phyloP scores from a whole-genome alignment of 192 early-diverging fungal species.

The Podila epicladia region DNA sequence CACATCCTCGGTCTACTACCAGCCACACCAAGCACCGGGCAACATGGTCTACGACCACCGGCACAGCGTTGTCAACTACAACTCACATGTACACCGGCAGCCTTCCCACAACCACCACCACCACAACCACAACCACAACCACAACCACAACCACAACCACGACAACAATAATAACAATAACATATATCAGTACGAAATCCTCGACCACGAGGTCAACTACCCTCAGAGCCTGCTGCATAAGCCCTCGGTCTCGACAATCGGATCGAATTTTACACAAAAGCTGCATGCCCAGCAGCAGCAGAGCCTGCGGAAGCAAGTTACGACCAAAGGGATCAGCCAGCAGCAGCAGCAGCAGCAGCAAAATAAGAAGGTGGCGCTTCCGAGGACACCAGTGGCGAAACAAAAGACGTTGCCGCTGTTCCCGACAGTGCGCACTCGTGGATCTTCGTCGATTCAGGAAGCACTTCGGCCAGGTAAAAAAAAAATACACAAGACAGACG shows the following conservation, averaged over 20 bases:
- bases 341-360: slow-evolving; percentile 8
- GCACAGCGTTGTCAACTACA: neutral
- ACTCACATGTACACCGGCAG: neutral
- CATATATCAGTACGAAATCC: neutral
- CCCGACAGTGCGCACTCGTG: slow-evolving; percentile 36
- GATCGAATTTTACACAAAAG: neutral
- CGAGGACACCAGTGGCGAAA: slow-evolving; percentile 1
- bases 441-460: slow-evolving; percentile 13
- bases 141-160: neutral
- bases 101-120: neutral
- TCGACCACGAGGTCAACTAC: neutral
- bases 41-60: too few species aligned
- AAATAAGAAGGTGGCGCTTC: neutral
- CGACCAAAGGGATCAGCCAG: neutral
- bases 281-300: neutral
- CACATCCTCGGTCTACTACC: neutral
- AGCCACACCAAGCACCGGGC: neutral
- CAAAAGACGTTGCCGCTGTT: slow-evolving; percentile 27
- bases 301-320: neutral
- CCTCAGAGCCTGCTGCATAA: neutral
- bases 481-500: neutral
- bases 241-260: neutral
- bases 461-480: slow-evolving; percentile 29
- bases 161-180: too few species aligned
- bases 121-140: too few species aligned